phyloP scores from a whole-genome alignment of 441 rosid genomes.

The Croton laevigatus region DNA sequence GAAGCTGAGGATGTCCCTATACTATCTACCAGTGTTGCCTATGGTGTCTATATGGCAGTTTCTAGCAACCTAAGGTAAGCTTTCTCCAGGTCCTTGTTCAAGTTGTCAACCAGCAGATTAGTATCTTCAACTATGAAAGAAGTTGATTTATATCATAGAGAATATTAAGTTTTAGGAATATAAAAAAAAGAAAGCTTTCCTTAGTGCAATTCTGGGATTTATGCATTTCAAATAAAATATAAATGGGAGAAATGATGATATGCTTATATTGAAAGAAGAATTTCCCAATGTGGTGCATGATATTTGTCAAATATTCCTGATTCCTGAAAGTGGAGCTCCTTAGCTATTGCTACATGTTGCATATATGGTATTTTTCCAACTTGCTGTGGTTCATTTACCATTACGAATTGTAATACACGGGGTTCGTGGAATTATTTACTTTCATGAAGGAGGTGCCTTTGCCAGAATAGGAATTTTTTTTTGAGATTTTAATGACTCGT shows the following conservation, averaged over 20 bases:
- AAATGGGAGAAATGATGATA: background rate
- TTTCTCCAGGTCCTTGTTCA: background rate
- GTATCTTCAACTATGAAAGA: background rate
- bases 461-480: background rate
- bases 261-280: background rate
- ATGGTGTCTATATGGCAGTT: constrained; percentile 87
- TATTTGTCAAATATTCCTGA: background rate
- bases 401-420: background rate
- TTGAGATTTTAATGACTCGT: background rate
- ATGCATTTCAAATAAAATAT: background rate
- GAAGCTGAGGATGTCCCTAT: constrained; percentile 84
- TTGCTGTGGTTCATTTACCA: background rate
- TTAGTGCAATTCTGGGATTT: background rate
- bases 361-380: background rate
- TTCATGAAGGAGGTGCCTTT: background rate
- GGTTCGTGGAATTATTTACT: background rate
- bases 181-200: background rate
- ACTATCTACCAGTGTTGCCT: constrained; percentile 75
- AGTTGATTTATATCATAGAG: background rate
- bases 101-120: background rate
- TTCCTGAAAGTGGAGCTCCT: background rate
- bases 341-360: background rate
- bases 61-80: constrained; percentile 86
- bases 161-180: background rate
- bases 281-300: background rate